Evolutionary conservation across 306 rosid species (phyloP).

Genomic region (Purshia tridentata): DNA sequence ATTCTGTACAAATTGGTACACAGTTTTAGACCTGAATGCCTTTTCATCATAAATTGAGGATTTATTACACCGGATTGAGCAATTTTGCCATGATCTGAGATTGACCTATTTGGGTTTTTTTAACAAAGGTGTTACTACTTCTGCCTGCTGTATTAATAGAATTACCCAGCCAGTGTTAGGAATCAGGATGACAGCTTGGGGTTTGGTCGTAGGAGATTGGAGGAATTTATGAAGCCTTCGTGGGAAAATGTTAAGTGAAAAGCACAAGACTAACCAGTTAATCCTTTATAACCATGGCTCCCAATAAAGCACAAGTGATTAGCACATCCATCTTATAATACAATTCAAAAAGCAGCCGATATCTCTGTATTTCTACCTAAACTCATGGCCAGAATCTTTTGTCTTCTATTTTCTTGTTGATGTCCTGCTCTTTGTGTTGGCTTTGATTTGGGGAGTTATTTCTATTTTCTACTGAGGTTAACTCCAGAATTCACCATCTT

Average conservation of each 20-base stretch:
- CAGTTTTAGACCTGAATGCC: background rate
- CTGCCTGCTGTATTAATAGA: background rate
- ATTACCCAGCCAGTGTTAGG: background rate
- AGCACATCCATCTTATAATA: background rate
- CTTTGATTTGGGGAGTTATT: background rate
- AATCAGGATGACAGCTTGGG: background rate
- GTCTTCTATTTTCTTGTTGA: background rate
- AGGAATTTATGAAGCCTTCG: background rate
- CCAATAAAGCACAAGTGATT: background rate
- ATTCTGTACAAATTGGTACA: background rate
- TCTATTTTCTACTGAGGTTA: background rate
- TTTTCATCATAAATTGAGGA: background rate
- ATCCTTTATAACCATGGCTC: background rate
- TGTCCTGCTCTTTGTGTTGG: background rate
- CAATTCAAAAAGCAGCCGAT: background rate
- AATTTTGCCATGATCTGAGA: background rate
- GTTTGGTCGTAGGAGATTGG: background rate
- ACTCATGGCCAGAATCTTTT: background rate
- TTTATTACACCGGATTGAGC: background rate
- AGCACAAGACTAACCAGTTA: background rate
- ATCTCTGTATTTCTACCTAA: background rate
- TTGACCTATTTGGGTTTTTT: background rate
- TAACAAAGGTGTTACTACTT: background rate
- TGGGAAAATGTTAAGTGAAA: background rate
- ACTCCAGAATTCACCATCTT: background rate